A percentile compares a stretch with the other conserved stretches of the same genome.
phyloP scores from a whole-genome alignment of 257 asterid species.

The Cruciata laevipes region DNA sequence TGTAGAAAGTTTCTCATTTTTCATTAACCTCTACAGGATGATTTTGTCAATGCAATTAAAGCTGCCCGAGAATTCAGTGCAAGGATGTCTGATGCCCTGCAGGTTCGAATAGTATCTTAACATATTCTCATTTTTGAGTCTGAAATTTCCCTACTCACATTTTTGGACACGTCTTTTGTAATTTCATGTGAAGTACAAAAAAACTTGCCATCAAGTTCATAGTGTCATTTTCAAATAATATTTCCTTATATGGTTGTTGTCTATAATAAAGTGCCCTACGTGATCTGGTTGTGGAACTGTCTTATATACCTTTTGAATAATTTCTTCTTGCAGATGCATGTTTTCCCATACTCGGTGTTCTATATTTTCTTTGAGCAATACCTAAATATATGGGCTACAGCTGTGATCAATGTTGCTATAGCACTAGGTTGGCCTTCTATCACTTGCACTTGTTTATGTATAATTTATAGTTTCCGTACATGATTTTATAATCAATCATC shows the following conservation, averaged over 20 bases:
- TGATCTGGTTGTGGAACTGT: not conserved
- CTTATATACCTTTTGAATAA: not conserved
- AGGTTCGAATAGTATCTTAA: constrained; percentile 33
- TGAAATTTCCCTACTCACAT: not conserved
- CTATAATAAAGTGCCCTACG: not conserved
- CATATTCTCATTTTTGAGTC: not conserved
- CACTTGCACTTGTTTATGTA: constrained; percentile 8
- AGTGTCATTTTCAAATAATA: not conserved
- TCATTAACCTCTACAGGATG: constrained; percentile 36
- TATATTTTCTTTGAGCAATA: constrained; percentile 92
- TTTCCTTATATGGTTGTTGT: not conserved
- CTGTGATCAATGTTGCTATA: constrained; percentile 66
- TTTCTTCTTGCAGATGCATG: constrained; percentile 53
- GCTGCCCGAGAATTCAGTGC: constrained; percentile 86
- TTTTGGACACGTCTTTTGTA: not conserved
- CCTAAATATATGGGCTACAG: constrained; percentile 76
- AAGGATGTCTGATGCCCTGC: constrained; percentile 56
- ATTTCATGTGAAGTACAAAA: not conserved
- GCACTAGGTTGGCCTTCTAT: constrained; percentile 58
- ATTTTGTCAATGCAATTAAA: constrained; percentile 71
- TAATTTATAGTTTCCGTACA: not conserved
- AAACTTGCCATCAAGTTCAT: not conserved
- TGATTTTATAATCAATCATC: not conserved
- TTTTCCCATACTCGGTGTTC: constrained; percentile 77
- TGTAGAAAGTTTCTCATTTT: not conserved